Evolutionary conservation across 805 yeast genomes (phyloP), one percentile per base, ranked within the genome.

Genomic region (Zygosaccharomyces bailii): DNA sequence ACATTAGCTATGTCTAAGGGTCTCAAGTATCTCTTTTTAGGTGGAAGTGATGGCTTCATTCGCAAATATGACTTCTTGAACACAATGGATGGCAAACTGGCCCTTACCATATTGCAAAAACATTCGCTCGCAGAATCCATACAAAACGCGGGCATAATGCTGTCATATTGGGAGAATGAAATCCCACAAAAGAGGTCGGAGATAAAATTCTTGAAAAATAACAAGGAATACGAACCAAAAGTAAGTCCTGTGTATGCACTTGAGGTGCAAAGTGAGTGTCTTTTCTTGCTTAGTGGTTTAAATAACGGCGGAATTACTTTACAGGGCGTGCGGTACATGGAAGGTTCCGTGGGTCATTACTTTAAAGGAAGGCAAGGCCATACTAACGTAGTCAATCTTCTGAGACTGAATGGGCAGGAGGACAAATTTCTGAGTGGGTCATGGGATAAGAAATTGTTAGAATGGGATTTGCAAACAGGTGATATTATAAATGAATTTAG

Each of bases 141-240:
- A 24, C 76, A 84, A 6, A 83, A 84, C 57, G 93, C 89, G 0
- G 99, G 98, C 5, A 82, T 87, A 4, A 67, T 90, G 4, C 60
- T 75, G 11, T 83, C 93, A 0, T 91, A 88, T 68, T 93, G 97
- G 96, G 98, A 91, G 59, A 93, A 93, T 64, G 98, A 93, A 67
- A 86, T 89, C 56, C 97, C 98, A 0, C 69, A 79, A 59, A 73
- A 46, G 71, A 70, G 50, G 60, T 70, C 70, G 48, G 59, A 71
- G 47, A 59, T 65, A 53, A 65, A 52, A 42, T 37, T 58, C 55
- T 36, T 60, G 50, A 63, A 63, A 10, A 51, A 54, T 11, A 61
- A 57, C 32, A 64, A 60, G 14, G 75, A 69, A 17, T 72, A 72
- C 48, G 69, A 66, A 46, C 89, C 90, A 4, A 68, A 72, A 39